phyloP scores from a whole-genome alignment of 768 basidiomycete genomes.

The Calocybe indica region DNA sequence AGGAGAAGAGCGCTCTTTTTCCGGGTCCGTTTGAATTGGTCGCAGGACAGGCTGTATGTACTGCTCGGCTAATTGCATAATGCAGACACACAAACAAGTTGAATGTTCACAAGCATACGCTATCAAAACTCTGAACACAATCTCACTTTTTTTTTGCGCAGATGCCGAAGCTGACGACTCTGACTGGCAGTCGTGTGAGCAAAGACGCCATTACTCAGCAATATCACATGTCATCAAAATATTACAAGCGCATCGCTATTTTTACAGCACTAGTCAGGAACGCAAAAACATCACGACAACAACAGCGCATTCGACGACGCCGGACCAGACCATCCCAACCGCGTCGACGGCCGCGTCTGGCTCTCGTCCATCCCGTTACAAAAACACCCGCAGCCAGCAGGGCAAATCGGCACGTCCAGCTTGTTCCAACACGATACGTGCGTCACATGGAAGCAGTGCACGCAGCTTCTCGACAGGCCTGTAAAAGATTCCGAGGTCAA shows the following conservation, averaged over 20 bases:
- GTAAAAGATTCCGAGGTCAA: slow-evolving; percentile 1
- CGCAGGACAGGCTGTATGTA: not conserved
- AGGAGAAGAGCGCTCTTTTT: not conserved
- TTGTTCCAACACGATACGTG: slow-evolving; percentile 61
- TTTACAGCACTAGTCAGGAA: no score
- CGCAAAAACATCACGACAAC: no score
- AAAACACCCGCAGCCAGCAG: slow-evolving; percentile 65
- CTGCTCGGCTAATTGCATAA: no score
- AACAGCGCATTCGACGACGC: not conserved
- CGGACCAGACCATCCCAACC: slow-evolving; percentile 5
- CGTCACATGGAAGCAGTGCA: slow-evolving; percentile 56
- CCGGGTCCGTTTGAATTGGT: not conserved
- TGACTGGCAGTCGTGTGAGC: no score
- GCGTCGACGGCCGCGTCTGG: slow-evolving; percentile 14
- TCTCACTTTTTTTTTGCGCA: no score
- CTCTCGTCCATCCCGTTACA: slow-evolving; percentile 32
- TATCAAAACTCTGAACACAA: no score
- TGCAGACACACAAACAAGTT: not conserved
- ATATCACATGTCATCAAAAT: no score
- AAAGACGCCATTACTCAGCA: no score
- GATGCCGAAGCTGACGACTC: no score
- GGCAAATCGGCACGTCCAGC: slow-evolving; percentile 46
- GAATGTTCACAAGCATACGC: not conserved
- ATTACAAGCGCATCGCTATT: no score
- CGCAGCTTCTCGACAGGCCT: slow-evolving; percentile 62